phyloP scores from a whole-genome alignment of 257 asterid species.

The Solanum sejunctum region DNA sequence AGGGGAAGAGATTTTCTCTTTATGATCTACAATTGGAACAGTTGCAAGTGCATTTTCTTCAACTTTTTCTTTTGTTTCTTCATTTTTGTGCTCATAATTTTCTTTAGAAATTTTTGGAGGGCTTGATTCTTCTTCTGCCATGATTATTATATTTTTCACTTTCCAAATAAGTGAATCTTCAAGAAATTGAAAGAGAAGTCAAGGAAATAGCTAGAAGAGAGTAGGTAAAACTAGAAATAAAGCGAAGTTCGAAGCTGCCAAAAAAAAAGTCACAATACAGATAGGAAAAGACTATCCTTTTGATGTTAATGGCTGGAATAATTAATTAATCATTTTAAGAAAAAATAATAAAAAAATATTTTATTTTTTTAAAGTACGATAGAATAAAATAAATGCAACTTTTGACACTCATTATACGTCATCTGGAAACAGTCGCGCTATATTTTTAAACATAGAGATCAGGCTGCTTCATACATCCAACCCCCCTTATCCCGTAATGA shows the following conservation, averaged over 20 bases:
- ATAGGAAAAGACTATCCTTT: not conserved
- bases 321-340: not conserved
- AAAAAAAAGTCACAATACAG: not conserved
- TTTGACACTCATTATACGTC: too few relatives aligned
- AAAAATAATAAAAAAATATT: not conserved
- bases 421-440: too few relatives aligned
- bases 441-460: too few relatives aligned
- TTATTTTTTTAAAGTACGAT: too few relatives aligned
- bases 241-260: slow-evolving; percentile 6
- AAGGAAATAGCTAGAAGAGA: not conserved
- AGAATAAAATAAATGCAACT: too few relatives aligned
- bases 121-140: slow-evolving; percentile 13
- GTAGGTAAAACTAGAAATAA: not conserved
- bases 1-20: slow-evolving; percentile 2
- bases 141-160: not conserved
- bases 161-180: not conserved
- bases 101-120: not conserved
- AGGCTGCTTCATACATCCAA: too few relatives aligned
- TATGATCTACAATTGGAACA: not conserved
- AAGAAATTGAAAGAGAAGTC: not conserved
- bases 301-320: not conserved
- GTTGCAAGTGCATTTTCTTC: slow-evolving; percentile 1
- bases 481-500: too few relatives aligned
- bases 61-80: not conserved
- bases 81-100: not conserved